phyloP scores from a whole-genome alignment of 495 filamentous ascomycete species.

The Aspergillus haitiensis region DNA sequence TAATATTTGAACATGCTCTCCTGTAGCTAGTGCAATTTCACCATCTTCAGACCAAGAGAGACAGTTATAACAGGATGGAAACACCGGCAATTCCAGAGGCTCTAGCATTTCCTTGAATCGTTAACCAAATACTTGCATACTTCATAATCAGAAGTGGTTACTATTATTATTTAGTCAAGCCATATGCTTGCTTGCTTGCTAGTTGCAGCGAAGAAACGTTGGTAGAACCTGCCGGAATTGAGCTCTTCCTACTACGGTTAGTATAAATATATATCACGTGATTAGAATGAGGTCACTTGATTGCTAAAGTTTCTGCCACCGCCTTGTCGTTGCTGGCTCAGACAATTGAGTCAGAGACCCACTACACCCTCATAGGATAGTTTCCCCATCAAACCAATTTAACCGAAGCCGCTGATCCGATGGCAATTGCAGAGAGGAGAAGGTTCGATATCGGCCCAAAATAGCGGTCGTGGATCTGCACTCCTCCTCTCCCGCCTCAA shows the following conservation, averaged over 20 bases:
- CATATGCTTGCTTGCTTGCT: no score
- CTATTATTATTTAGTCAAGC: neutral
- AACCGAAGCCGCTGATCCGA: conserved; percentile 12
- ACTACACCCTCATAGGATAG: conserved; percentile 45
- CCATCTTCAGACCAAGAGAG: conserved; percentile 64
- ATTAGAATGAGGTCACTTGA: no score
- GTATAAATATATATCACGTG: no score
- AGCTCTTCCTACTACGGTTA: no score
- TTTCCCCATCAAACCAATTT: conserved; percentile 27
- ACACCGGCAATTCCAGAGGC: conserved; percentile 36
- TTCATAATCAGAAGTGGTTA: conserved; percentile 4
- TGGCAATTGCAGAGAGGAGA: conserved; percentile 1
- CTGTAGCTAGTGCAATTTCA: conserved; percentile 59
- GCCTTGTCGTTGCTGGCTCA: no score
- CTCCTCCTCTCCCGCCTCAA: conserved; percentile 10
- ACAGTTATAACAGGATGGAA: conserved; percentile 50
- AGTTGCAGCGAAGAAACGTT: no score
- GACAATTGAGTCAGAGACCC: conserved; percentile 7
- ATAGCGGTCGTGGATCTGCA: conserved; percentile 16
- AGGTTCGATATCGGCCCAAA: conserved; percentile 18
- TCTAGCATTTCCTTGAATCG: conserved; percentile 30
- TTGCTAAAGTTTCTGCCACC: no score
- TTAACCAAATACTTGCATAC: neutral
- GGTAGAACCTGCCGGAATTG: no score
- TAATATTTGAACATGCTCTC: conserved; percentile 58